Percentiles rank a stretch among this genome's conserved stretches.
phyloP scores from a whole-genome alignment of 2,329 filamentous ascomycete genomes.

The Alternaria consortialis region DNA sequence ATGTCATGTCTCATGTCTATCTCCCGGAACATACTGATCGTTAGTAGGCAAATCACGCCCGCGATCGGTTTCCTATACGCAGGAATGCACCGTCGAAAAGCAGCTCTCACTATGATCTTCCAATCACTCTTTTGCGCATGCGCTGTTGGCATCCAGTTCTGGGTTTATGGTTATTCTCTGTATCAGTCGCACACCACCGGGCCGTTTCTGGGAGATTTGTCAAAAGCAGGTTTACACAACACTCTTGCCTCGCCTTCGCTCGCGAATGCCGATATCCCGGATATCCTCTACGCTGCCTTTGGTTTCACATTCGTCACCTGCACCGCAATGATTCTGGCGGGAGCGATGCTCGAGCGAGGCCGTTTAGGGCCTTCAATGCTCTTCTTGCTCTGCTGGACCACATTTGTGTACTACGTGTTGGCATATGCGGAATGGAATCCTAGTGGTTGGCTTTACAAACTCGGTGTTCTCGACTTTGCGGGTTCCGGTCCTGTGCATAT shows the following conservation, averaged over 20 bases:
- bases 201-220: conserved; percentile 42
- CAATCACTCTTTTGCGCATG: conserved; percentile 60
- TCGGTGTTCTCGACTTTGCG: conserved; percentile 77
- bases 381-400: conserved; percentile 48
- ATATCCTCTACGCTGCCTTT: conserved; percentile 46
- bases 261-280: conserved; percentile 44
- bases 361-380: conserved; percentile 43
- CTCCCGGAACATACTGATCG: conserved; percentile 3
- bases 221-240: conserved; percentile 43
- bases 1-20: not conserved
- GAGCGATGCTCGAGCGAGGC: conserved; percentile 47
- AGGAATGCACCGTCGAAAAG: conserved; percentile 45
- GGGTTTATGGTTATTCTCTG: conserved; percentile 59
- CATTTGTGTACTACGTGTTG: conserved; percentile 55
- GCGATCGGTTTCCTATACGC: conserved; percentile 49
- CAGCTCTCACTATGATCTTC: conserved; percentile 57
- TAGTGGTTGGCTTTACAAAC: conserved; percentile 74
- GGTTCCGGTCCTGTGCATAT: conserved; percentile 81
- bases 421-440: conserved; percentile 82
- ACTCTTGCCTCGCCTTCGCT: conserved; percentile 43
- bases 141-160: conserved; percentile 58
- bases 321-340: conserved; percentile 47
- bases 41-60: conserved; percentile 43
- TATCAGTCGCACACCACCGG: conserved; percentile 49
- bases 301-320: conserved; percentile 48